These are phyloP conservation scores for Citrus medica DNA, from an alignment of 345 rosid species.

Conservation along the genomic window DNA sequence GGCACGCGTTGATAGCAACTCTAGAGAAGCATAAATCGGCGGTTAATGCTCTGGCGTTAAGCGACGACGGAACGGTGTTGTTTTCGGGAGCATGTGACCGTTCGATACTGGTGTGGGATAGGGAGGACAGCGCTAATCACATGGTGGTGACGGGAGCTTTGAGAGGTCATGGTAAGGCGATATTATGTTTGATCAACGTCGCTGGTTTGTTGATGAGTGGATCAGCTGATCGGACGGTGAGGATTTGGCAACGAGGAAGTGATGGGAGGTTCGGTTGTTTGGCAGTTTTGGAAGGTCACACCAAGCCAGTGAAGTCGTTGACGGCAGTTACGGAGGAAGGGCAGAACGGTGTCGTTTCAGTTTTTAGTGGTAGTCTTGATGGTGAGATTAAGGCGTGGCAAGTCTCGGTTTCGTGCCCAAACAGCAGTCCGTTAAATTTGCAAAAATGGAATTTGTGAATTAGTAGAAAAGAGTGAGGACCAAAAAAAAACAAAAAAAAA, in stretches of 20 bases:
- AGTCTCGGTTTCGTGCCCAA: slow-evolving; percentile 38
- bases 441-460: slow-evolving; percentile 13
- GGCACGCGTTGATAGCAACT: slow-evolving; percentile 52
- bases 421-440: slow-evolving; percentile 19
- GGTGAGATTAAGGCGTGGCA: slow-evolving; percentile 77
- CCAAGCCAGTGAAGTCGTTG: slow-evolving; percentile 74
- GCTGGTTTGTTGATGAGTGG: slow-evolving; percentile 70
- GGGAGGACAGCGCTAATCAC: slow-evolving; percentile 68
- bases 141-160: slow-evolving; percentile 79
- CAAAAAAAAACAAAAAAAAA: neutral
- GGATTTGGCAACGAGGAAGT: slow-evolving; percentile 68
- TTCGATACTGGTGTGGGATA: slow-evolving; percentile 91
- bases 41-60: slow-evolving; percentile 75
- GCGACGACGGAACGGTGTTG: slow-evolving; percentile 66
- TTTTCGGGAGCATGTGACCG: slow-evolving; percentile 96
- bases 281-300: slow-evolving; percentile 68
- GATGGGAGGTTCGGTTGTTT: slow-evolving; percentile 59
- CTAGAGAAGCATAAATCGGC: slow-evolving; percentile 89
- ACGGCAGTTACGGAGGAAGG: slow-evolving; percentile 44
- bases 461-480: neutral
- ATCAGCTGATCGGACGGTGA: slow-evolving; percentile 82
- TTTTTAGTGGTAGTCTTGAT: slow-evolving; percentile 72
- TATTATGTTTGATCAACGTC: slow-evolving; percentile 57
- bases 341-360: slow-evolving; percentile 40
- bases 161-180: slow-evolving; percentile 79